These are phyloP conservation scores for Fusarium sp. DNA, from an alignment of 2,329 filamentous ascomycete genomes.

Conservation along the genomic window DNA sequence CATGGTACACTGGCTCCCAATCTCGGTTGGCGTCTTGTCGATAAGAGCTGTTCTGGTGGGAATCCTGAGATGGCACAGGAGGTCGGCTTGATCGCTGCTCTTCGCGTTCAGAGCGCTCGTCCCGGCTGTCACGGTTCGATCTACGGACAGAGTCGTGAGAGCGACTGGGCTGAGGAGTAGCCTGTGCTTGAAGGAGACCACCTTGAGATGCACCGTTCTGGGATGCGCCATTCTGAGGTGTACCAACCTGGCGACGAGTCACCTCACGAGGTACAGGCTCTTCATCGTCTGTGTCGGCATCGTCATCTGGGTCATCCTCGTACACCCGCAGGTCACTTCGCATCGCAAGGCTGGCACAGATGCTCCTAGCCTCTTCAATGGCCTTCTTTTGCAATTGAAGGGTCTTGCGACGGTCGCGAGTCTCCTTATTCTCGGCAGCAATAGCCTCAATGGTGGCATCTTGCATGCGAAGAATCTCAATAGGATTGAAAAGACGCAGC, in stretches of 20 bases:
- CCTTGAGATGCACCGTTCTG: conserved; percentile 33
- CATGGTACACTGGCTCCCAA: conserved; percentile 50
- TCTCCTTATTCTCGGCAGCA: conserved; percentile 67
- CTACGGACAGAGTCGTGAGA: conserved; percentile 43
- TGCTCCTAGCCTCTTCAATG: conserved; percentile 64
- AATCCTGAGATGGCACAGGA: conserved; percentile 41
- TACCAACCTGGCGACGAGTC: conserved; percentile 36
- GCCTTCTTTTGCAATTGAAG: conserved; percentile 64
- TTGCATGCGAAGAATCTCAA: conserved; percentile 63
- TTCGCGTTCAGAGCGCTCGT: conserved; percentile 41
- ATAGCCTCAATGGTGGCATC: conserved; percentile 62
- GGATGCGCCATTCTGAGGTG: conserved; percentile 32
- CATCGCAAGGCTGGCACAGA: conserved; percentile 66
- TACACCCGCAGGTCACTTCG: conserved; percentile 62
- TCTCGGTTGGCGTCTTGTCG: conserved; percentile 46
- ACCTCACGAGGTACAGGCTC: conserved; percentile 32
- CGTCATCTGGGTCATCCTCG: conserved; percentile 55
- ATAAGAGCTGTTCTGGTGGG: conserved; percentile 39
- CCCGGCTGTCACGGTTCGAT: conserved; percentile 43
- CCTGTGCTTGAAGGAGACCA: conserved; percentile 34
- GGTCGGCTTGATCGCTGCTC: conserved; percentile 41
- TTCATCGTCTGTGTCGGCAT: conserved; percentile 51
- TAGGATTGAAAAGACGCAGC: conserved; percentile 65
- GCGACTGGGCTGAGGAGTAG: conserved; percentile 23
- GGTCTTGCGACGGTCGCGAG: conserved; percentile 61